Evolutionary conservation across 1,284 basidiomycete genomes (phyloP), one percentile per base, ranked within the genome.

Genomic region (Peniophora sp.): DNA sequence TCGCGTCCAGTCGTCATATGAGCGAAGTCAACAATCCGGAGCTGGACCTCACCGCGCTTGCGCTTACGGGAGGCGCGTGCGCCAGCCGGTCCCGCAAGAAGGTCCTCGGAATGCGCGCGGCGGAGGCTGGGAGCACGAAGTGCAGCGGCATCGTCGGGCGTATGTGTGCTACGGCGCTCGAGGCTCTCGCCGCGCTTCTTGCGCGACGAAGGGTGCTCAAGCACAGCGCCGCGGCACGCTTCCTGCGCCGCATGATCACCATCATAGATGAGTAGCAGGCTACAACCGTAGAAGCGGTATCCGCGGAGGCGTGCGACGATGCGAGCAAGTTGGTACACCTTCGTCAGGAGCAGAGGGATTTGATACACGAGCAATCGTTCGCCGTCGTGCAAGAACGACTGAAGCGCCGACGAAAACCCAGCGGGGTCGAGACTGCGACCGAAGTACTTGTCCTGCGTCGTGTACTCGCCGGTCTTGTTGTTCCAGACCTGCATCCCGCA

Each of bases 401-500:
- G 79, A 15, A 99, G 77, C 15, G 92, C 85, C 24, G 77, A 72
- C 44, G 87, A 76, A 65, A 99, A 99, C 24, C 96, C 90, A 43
- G 87, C 81, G 23, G 88, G 79, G 57, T 83, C 81, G 56, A 99
- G 81, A 62, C 94, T 90, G 51, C 96, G 85, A 17, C 96, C 96
- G 63, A 81, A 89, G 68, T 99, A 98, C 71, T 99, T 99, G 78
- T 98, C 94, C 65, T 97, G 94, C 24, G 91, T 93, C 44, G 84
- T 76, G 68, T 97, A 99, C 20, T 85, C 79, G 58, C 91, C 79
- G 18, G 85, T 84, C 53, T 73, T 74, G 57, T 83, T 79, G 68
- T 96, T 91, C 92, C 92, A 97, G 20, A 97, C 92, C 93, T 97
- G 58, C 94, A 98, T 98, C 8, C 96, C 97, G 66, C 96, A 99